Base-by-base conservation (phyloP, 2,329 filamentous ascomycete genomes). In the Cladosporium halotolerans region DNA sequence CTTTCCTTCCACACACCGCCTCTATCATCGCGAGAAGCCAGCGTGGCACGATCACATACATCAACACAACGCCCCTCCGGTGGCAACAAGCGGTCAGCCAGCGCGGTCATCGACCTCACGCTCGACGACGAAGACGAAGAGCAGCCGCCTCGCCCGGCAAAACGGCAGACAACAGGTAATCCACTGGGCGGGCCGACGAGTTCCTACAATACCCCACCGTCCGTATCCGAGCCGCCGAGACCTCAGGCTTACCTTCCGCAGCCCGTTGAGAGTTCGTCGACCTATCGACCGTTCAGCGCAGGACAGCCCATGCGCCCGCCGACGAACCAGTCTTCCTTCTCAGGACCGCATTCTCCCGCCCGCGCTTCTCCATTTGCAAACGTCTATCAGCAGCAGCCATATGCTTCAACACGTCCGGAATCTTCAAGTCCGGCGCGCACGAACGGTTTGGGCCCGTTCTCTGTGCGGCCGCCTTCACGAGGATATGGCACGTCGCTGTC, bases 91-190 rank as follows among this genome's bases (percentile, higher is more conserved):
- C 68, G 68, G 31, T 69, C 72, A 10, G 73, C 48, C 32, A 51
- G 40, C 33, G 48, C 74, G 49, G 73, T 77, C 23, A 75, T 78
- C 49, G 75, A 77, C 57, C 64, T 77, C 62, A 77, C 74, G 1
- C 58, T 76, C 44, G 73, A 70, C 57, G 74, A 76, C 56, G 73
- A 76, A 50, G 74, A 76, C 43, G 75, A 76, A 62, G 67, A 70
- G 50, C 54, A 54, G 39, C 45, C 45, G 28, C 45, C 52, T 42
- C 43, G 68, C 38, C 65, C 65, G 44, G 60, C 63, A 14, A 69
- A 70, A 55, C 59, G 67, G 52, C 63, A 62, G 45, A 57, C 57
- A 46, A 62, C 63, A 49, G 51, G 51, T 53, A 47, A 53, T 47
- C 19, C 48, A 51, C 48, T 51, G 40, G 48, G 48, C 40, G 48